Percentiles rank a stretch among this genome's conserved stretches.
These are phyloP conservation scores for Oldenlandia corymbosa DNA, from an alignment of 257 asterid genomes.

Conservation along the genomic window DNA sequence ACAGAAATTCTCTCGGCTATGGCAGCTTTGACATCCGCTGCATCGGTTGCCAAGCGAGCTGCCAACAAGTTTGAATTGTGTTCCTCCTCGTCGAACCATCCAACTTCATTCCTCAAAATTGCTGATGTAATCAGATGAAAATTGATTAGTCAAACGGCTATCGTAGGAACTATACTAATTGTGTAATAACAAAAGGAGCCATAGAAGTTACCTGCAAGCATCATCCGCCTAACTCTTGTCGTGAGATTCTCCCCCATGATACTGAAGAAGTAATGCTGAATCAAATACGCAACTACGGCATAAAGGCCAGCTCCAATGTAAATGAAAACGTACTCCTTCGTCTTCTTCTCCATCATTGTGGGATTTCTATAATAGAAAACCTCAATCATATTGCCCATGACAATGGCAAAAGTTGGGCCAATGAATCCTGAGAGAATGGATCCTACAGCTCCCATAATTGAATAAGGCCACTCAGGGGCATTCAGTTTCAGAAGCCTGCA, in stretches of 20 bases:
- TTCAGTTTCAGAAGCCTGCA: slow-evolving; percentile 77
- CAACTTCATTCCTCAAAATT: slow-evolving; percentile 88
- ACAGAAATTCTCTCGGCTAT: slow-evolving; percentile 97
- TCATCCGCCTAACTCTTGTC: slow-evolving; percentile 92
- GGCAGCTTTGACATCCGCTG: slow-evolving; percentile 94
- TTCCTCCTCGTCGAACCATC: slow-evolving; percentile 99
- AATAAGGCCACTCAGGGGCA: slow-evolving; percentile 98
- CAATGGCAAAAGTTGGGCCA: slow-evolving; percentile 89
- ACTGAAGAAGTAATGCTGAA: slow-evolving; percentile 95
- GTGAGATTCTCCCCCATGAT: slow-evolving; percentile 98
- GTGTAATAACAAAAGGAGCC: background rate
- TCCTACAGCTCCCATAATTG: slow-evolving; percentile 92
- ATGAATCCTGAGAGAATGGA: slow-evolving; percentile 88
- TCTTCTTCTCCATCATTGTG: slow-evolving; percentile 71
- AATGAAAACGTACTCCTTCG: slow-evolving; percentile 81
- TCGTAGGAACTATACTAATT: background rate
- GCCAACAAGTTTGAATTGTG: slow-evolving; percentile 89
- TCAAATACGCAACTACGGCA: slow-evolving; percentile 83
- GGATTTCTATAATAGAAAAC: slow-evolving; percentile 79
- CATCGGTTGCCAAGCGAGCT: slow-evolving; percentile 86
- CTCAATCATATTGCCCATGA: slow-evolving; percentile 95
- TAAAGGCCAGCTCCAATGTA: slow-evolving; percentile 89
- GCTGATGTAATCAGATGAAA: slow-evolving; percentile 41
- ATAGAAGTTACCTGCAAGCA: slow-evolving; percentile 77
- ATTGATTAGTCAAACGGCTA: background rate